Base-by-base conservation (phyloP, 352 stramenopile genomes). In the Globisporangium parvum region DNA sequence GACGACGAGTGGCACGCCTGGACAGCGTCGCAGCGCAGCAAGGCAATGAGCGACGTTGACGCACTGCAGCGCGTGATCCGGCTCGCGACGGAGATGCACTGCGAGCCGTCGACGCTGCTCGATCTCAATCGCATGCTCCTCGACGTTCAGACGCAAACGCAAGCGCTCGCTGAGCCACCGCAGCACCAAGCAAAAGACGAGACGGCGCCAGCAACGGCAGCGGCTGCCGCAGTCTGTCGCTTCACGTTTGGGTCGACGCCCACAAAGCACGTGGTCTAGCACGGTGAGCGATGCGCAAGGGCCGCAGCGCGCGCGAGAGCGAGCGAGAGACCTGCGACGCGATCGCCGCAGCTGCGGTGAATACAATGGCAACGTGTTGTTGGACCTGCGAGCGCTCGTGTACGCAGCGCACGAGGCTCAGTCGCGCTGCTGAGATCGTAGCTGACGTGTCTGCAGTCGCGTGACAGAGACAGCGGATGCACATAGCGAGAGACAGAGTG, bases 1-100 rank as follows among this genome's bases (percentile, higher is more conserved):
- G 62, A 77, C 1, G 57, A 69, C 0, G 69, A 78, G n/a, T 83
- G 74, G 71, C 61, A 86, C 35, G 51, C 63, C 2, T 87, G 79
- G 76, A 71, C 52, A 37, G 63, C 67, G 24, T 69, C 68, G 10
- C 71, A 87, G 23, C 73, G 73, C 12, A 55, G 55, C 20, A 46
- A 54, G 31, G 53, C 47, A n/a, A 3, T 26, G 10, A 66, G 65
- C 6, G 75, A 73, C 31, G 77, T 85, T 23, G 67, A 78, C 45
- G 80, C 80, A 9, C 55, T 90, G 18, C 73, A 87, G 55, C 85
- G 71, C 8, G 79, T 82, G 31, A 76, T 90, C 41, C 77, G 69
- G 15, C 63, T 90, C 23, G 73, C 77, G 6, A 71, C 62, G 18
- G 77, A 87, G 50, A 87, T 85, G 80, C 81, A 82, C 51, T 85